Evolutionary conservation across 1,284 basidiomycete species (phyloP).

Genomic region (Rhodotorula mucilaginosa): DNA sequence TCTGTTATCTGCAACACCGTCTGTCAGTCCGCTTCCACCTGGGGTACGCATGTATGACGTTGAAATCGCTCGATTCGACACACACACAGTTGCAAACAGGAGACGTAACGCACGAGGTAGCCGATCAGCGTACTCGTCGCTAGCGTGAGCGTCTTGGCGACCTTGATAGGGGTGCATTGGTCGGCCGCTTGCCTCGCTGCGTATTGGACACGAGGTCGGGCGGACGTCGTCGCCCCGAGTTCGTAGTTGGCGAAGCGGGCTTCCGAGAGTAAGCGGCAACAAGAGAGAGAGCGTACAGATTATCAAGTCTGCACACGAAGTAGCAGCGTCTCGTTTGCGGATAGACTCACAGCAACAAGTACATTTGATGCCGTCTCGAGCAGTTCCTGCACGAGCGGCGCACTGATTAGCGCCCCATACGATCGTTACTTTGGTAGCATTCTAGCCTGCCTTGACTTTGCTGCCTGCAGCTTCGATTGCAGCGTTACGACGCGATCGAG

Average conservation of each 20-base stretch:
- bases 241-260: too few species aligned
- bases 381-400: slow-evolving; percentile 58
- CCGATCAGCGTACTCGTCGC: slow-evolving; percentile 75
- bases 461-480: too few species aligned
- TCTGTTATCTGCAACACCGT: slow-evolving; percentile 7
- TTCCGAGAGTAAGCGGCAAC: slow-evolving; percentile 67
- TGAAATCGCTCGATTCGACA: neutral
- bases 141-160: slow-evolving; percentile 64
- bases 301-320: too few species aligned
- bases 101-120: slow-evolving; percentile 58
- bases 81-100: too few species aligned
- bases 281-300: neutral
- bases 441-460: slow-evolving; percentile 41
- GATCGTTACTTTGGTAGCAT: slow-evolving; percentile 51
- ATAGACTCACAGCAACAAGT: slow-evolving; percentile 61
- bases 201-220: slow-evolving; percentile 36
- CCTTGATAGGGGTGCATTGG: slow-evolving; percentile 45
- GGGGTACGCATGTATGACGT: too few species aligned
- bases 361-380: slow-evolving; percentile 73
- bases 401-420: slow-evolving; percentile 45
- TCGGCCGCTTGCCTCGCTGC: slow-evolving; percentile 49
- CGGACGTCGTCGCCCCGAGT: too few species aligned
- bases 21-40: too few species aligned
- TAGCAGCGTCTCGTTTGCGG: too few species aligned
- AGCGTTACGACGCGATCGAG: too few species aligned